Evolutionary conservation across 1,139 yeast species (phyloP), one percentile per base, ranked within the genome.

Genomic region (Eremothecium sinecaudum): DNA sequence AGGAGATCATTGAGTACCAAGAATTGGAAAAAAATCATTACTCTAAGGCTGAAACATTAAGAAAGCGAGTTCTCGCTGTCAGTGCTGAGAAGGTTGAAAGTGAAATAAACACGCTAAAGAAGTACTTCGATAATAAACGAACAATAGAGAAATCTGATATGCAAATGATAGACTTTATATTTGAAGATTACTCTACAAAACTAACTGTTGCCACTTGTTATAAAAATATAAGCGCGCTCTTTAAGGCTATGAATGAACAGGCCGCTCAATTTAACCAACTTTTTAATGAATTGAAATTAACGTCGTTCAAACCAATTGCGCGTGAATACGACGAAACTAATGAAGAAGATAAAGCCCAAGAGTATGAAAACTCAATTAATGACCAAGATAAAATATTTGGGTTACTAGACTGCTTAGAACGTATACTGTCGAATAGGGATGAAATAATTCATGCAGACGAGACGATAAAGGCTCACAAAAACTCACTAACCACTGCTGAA

Each of bases 351-450:
- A 50, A 50, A 32, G 50, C 53, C 3, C 41, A 45, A 36, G 96
- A 86, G 47, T 90, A 86, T 53, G 76, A 73, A 17, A 70, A 69
- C 11, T 75, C 92, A 0, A 64, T 87, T 33, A 72, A 73, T 27
- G 77, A 72, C 31, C 97, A 87, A 55, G 92, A 79, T 39, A 66
- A 68, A 39, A 78, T 78, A 0, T 75, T 75, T 28, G 67, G 74
- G 1, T 72, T 77, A 40, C 62, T 86, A 34, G 80, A 76, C 39
- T 72, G 75, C 7, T 45, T 86, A 3, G 75, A 75, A 32, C 63
- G 65, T 34, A 55, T 71, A 5, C 50, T 83, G 22, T 59, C 61
- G 8, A 93, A 82, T 50, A 60, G 96, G 35, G 66, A 64, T 11
- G 57, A 59, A 2, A 51, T 73, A 2, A 45, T 73, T 3, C 52